Percentiles rank a stretch among this genome's conserved stretches.
Conservation (phyloP, 1,284 basidiomycete species). For the Fomitiporia mediterranea region DNA sequence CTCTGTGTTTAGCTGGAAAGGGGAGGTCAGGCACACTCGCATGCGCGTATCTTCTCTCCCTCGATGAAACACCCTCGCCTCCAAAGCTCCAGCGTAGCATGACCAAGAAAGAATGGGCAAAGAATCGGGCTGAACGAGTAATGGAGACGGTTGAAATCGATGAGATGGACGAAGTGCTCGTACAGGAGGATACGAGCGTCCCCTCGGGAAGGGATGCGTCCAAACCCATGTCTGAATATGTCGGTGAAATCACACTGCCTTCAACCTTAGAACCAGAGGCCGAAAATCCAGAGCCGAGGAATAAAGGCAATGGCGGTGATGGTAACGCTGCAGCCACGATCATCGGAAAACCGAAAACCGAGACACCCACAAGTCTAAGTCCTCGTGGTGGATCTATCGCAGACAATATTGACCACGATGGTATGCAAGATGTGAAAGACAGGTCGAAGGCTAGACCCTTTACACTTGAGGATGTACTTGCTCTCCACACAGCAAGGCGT, state of each 20-base stretch:
- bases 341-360: neutral
- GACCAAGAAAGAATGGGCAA: conserved; percentile 44
- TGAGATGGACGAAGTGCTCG: conserved; percentile 33
- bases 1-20: conserved; percentile 56
- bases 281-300: neutral
- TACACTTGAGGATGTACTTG: conserved; percentile 55
- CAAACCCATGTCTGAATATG: neutral
- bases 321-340: neutral
- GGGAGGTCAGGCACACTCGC: conserved; percentile 80
- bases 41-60: conserved; percentile 72
- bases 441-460: conserved; percentile 26
- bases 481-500: conserved; percentile 62
- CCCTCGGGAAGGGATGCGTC: neutral
- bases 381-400: neutral
- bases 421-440: neutral
- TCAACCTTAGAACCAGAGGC: neutral
- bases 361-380: neutral
- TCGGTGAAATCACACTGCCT: neutral
- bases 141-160: conserved; percentile 33
- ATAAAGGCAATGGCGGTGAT: neutral
- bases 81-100: conserved; percentile 46
- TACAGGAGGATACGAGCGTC: neutral
- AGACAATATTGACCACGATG: neutral
- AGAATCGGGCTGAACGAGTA: conserved; percentile 44
- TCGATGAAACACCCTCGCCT: conserved; percentile 42